Percentiles rank a stretch among this genome's conserved stretches.
These are phyloP conservation scores for Nidularia pulvinata DNA, from an alignment of 768 basidiomycete species.

Conservation along the genomic window DNA sequence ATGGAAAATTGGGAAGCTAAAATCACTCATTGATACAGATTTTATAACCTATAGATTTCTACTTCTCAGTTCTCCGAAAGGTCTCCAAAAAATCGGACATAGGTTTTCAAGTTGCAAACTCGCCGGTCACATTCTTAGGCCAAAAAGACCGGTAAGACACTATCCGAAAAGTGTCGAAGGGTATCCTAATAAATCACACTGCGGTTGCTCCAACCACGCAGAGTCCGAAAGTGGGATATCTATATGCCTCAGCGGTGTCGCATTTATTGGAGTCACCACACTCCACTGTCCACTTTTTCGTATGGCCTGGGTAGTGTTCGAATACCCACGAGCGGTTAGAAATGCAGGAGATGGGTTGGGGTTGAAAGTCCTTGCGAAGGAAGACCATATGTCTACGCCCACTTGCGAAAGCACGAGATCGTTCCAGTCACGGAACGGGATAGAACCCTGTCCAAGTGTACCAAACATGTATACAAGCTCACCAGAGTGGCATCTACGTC, in stretches of 20 bases:
- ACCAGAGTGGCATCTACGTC: slow-evolving; percentile 24
- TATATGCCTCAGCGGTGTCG: slow-evolving; percentile 26
- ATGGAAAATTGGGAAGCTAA: too few relatives aligned
- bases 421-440: slow-evolving; percentile 42
- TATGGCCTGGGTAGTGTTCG: slow-evolving; percentile 24
- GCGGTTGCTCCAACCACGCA: slow-evolving; percentile 28
- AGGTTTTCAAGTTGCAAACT: too few relatives aligned
- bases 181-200: slow-evolving; percentile 35
- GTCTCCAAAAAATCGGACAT: too few relatives aligned
- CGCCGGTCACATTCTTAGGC: too few relatives aligned
- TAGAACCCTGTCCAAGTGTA: slow-evolving; percentile 30
- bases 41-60: too few relatives aligned
- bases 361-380: slow-evolving; percentile 44
- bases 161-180: slow-evolving; percentile 11
- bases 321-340: slow-evolving; percentile 40
- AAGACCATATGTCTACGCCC: slow-evolving; percentile 40
- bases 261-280: slow-evolving; percentile 21
- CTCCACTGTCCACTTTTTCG: slow-evolving; percentile 27
- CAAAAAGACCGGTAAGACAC: too few relatives aligned
- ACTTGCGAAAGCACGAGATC: slow-evolving; percentile 45
- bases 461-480: slow-evolving; percentile 27
- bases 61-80: too few relatives aligned
- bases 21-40: too few relatives aligned
- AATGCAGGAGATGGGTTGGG: slow-evolving; percentile 42
- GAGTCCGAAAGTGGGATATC: slow-evolving; percentile 27